Base-by-base conservation (phyloP, 108 stramenopile genomes). In the Pseudonitzschia multistriata region DNA sequence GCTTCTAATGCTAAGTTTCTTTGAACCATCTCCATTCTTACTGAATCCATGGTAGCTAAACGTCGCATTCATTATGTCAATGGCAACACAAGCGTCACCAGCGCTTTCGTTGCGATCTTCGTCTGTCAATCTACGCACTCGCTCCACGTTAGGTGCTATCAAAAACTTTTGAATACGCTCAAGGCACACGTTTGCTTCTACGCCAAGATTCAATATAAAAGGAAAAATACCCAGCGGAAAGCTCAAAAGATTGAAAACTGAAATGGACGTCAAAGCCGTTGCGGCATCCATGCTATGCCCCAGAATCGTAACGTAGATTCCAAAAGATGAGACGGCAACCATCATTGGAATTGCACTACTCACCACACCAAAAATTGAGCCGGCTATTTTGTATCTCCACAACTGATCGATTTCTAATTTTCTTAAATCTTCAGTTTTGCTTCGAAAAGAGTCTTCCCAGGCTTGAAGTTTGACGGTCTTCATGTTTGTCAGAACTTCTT, bases 391-490 rank as follows among this genome's bases (percentile, higher is more conserved):
- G 49, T 93, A 94, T 5, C 49, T 5, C 22, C 72, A 56, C 57
- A 95, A 70, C n/a, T 67, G 65, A 13, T 40, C 21, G n/a, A 95
- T 49, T 74, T 96, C 96, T 29, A 34, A 35, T 11, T 25, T 72
- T 53, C 33, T 88, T 29, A 95, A 71, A 0, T 66, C 47, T 30
- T 74, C 10, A 24, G 93, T 81, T 62, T 80, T 68, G 22, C 73
- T 55, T 34, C 70, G 69, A 78, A 94, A 93, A 36, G 85, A 66
- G 45, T 82, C 82, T 74, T 97, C 96, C 96, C 96, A 98, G 13
- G 93, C 98, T 71, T 95, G 92, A 17, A 95, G 77, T 78, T 98
- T 98, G 77, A 98, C 79, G 39, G 96, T 82, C 79, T 96, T 96
- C 84, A 97, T 96, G 33, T 81, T 76, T 7, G 74, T 67, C 63